Base-by-base conservation (phyloP, 306 rosid species). In the Calophaca sinica region DNA sequence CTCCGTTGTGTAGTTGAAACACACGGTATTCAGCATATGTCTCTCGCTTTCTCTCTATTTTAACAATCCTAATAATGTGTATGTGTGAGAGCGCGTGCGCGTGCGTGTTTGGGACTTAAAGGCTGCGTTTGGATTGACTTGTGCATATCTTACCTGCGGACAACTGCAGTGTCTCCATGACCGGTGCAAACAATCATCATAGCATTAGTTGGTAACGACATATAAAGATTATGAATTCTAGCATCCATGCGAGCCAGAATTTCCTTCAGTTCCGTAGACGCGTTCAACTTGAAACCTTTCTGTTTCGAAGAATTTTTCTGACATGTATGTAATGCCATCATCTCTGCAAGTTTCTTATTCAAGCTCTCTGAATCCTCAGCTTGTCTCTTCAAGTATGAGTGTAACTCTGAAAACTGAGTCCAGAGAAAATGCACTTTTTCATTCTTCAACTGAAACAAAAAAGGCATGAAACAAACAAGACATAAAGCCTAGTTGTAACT, bases 171-270 rank as follows among this genome's bases (percentile, higher is more conserved):
- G 83, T 96, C 96, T 46, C 99, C 99, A 54, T 92, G 99, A 74
- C 99, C 99, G 0, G 99, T 86, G 87, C 94, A 96, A 70, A 90
- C 65, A 73, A 96, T 89, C 79, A 96, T 85, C 99, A 92, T 92
- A 57, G 97, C 78, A 78, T 92, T 96, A 29, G 86, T 45, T 15
- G 98, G 99, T 41, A 96, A 84, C 8, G 91, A 65, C 6, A 60
- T 29, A 6, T 89, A 83, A 44, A 96, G 89, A 62, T 77, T 65
- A 14, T 74, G 80, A 69, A 92, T 75, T 86, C 89, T 89, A 68
- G 86, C 62, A 86, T 96, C 97, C 86, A 96, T 62, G 68, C 88
- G 88, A 60, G 77, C 66, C 35, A 96, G 83, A 87, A 96, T 84
- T 83, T 85, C 94, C 79, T 87, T 88, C 60, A 92, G 72, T 79